Conservation (phyloP, 768 basidiomycete species). For the Amanita fuliginea region DNA sequence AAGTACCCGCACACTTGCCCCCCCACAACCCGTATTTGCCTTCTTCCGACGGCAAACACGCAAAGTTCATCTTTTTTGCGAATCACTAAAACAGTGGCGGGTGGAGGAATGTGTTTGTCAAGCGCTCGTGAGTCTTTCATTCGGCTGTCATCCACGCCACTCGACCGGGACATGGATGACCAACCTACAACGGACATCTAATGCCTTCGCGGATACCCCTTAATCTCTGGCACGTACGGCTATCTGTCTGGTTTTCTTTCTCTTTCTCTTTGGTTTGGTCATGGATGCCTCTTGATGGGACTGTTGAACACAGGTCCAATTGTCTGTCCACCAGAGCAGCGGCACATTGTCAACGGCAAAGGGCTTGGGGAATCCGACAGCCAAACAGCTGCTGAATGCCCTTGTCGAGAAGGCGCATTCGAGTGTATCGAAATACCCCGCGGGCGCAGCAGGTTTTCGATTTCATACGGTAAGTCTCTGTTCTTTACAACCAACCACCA, state of each 20-base stretch:
- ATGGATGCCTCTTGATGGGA: not conserved
- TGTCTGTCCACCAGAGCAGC: constrained; percentile 6
- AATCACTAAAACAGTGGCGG: constrained; percentile 4
- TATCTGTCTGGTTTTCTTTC: too few relatives aligned
- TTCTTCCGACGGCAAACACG: constrained; percentile 31
- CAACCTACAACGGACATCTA: not conserved
- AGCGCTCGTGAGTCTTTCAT: constrained; percentile 2
- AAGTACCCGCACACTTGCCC: constrained; percentile 32
- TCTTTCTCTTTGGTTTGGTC: too few relatives aligned
- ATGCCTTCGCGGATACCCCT: constrained; percentile 5
- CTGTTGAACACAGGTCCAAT: not conserved
- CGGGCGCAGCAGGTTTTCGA: constrained; percentile 3
- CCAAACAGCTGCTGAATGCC: not conserved
- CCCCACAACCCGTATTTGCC: constrained; percentile 38
- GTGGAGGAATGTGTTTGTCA: constrained; percentile 6
- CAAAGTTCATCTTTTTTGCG: constrained; percentile 6
- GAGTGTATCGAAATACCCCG: constrained; percentile 8
- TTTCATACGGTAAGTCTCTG: constrained; percentile 4
- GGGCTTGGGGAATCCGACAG: constrained; percentile 1
- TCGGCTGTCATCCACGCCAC: not conserved
- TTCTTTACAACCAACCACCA: too few relatives aligned
- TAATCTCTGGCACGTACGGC: not conserved
- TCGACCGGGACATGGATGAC: constrained; percentile 2
- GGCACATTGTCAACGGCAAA: not conserved
- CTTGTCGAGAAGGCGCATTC: not conserved